Percentiles rank a stretch among this genome's conserved stretches.
Conservation (phyloP, 352 stramenopile species). For the Lagenidium sp. region DNA sequence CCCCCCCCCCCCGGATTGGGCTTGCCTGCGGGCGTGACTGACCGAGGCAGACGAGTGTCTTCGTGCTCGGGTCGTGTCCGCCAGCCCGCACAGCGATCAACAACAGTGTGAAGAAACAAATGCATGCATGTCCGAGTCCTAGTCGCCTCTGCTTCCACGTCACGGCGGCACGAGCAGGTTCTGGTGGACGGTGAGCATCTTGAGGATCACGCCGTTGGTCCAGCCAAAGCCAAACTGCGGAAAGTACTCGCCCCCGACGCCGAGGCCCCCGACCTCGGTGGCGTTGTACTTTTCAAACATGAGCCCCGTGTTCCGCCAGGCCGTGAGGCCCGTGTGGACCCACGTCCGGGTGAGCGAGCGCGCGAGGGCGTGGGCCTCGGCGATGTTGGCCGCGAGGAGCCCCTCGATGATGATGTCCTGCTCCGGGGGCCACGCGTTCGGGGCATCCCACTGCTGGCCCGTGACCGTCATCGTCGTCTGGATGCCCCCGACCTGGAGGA, state of each 20-base stretch:
- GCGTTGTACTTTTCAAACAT: constrained; percentile 91
- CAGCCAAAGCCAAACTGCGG: constrained; percentile 85
- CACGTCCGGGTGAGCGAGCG: constrained; percentile 46
- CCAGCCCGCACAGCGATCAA: neutral
- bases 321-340: constrained; percentile 47
- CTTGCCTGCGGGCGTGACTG: too few species aligned
- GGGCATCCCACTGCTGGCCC: constrained; percentile 83
- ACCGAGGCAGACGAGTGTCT: too few species aligned
- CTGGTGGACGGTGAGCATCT: constrained; percentile 77
- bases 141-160: constrained; percentile 1
- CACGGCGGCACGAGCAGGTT: too few species aligned
- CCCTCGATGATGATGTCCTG: constrained; percentile 80
- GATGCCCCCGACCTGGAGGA: constrained; percentile 58
- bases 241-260: constrained; percentile 82
- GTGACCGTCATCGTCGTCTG: constrained; percentile 60
- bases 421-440: constrained; percentile 81
- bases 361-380: constrained; percentile 38
- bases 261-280: constrained; percentile 44
- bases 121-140: neutral
- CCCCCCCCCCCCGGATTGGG: too few species aligned
- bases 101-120: neutral
- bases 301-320: constrained; percentile 55
- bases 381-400: constrained; percentile 39
- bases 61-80: too few species aligned
- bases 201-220: constrained; percentile 83